Conservation (phyloP, 2,329 filamentous ascomycete genomes). For the Fusarium brachygibbosum region DNA sequence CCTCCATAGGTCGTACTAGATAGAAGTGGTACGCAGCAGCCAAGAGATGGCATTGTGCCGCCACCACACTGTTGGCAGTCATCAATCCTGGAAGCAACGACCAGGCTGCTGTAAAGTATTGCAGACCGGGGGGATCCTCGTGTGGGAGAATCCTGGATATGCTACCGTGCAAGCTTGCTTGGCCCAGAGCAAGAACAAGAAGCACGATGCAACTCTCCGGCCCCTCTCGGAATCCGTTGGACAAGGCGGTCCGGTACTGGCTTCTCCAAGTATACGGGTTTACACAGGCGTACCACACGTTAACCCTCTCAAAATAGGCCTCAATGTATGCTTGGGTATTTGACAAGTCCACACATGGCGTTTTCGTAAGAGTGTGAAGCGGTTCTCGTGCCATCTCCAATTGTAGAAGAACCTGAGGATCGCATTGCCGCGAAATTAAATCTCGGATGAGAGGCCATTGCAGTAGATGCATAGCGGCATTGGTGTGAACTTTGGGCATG, state of each 20-base stretch:
- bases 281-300: conserved; percentile 88
- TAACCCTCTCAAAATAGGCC: conserved; percentile 84
- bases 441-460: conserved; percentile 86
- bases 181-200: conserved; percentile 81
- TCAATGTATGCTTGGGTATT: conserved; percentile 82
- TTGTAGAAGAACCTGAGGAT: conserved; percentile 84
- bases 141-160: conserved; percentile 78
- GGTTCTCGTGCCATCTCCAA: conserved; percentile 84
- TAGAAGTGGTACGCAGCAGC: conserved; percentile 88
- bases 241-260: conserved; percentile 81
- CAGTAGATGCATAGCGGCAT: conserved; percentile 81
- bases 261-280: conserved; percentile 84
- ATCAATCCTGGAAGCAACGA: conserved; percentile 81
- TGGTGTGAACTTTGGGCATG: conserved; percentile 88
- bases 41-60: conserved; percentile 84
- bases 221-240: conserved; percentile 81
- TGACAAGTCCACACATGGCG: conserved; percentile 76
- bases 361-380: conserved; percentile 75
- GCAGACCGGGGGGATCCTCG: conserved; percentile 79
- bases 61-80: conserved; percentile 82
- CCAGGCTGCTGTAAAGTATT: conserved; percentile 87
- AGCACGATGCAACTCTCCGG: conserved; percentile 87
- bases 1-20: conserved; percentile 83
- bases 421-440: conserved; percentile 81
- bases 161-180: conserved; percentile 80